Evolutionary conservation across 768 basidiomycete species (phyloP).

Genomic region (Lyophyllum atratum): DNA sequence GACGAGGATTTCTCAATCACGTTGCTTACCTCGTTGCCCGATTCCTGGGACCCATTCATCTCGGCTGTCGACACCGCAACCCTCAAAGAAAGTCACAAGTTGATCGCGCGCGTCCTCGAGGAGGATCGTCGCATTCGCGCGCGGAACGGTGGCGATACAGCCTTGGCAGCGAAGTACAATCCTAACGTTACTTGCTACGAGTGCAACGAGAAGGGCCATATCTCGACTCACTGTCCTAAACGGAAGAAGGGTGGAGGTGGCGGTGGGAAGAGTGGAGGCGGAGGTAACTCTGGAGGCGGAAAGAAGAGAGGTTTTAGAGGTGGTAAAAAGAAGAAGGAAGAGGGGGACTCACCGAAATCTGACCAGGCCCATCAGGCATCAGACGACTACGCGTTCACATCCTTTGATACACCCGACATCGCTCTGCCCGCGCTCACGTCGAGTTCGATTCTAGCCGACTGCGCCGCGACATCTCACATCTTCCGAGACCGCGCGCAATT

Average conservation of each 20-base stretch:
- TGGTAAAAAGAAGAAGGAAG: background rate
- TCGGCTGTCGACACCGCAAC: conserved; percentile 18
- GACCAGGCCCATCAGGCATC: conserved; percentile 9
- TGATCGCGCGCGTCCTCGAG: conserved; percentile 26
- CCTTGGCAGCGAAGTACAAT: conserved; percentile 15
- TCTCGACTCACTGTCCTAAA: conserved; percentile 1
- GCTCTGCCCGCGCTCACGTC: background rate
- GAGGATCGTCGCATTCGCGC: conserved; percentile 17
- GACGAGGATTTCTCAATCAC: conserved; percentile 32
- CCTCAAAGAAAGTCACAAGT: conserved; percentile 15
- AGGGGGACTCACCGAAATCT: conserved; percentile 1
- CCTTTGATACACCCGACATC: background rate
- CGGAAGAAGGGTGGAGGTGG: background rate
- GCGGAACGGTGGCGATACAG: conserved; percentile 12
- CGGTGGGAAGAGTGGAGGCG: no score
- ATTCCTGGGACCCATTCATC: conserved; percentile 34
- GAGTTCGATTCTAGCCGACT: conserved; percentile 5
- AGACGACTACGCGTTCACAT: no score
- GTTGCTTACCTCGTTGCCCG: conserved; percentile 31
- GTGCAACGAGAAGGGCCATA: conserved; percentile 13
- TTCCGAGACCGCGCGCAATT: background rate
- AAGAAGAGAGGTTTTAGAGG: no score
- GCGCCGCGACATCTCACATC: background rate
- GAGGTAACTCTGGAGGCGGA: no score
- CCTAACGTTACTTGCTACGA: conserved; percentile 15